Base-by-base conservation (phyloP, 2,329 filamentous ascomycete species). In the Ceratocystis lukuohia region DNA sequence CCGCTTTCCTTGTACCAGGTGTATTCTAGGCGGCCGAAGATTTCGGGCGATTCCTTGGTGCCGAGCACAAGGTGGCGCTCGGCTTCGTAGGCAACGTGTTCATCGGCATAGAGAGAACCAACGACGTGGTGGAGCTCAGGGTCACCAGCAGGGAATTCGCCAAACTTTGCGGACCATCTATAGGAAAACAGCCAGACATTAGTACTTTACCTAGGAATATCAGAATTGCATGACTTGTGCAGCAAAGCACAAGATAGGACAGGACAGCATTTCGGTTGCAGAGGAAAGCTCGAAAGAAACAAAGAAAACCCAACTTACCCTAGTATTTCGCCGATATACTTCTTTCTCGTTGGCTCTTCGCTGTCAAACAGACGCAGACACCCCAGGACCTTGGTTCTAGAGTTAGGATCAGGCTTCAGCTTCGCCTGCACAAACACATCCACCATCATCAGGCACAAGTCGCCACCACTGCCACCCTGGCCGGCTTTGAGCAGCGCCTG, bases 41-140 rank as follows among this genome's bases (percentile, higher is more conserved):
- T 81, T 71, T 91, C 86, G 46, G 92, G 83, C 0, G 91, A 96
- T 75, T 96, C 91, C 71, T 88, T 88, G 8, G 91, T 97, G 68
- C 94, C 95, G 48, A 96, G 81, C 62, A 92, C 76, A 66, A 99
- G 81, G 76, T 99, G 94, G 71, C 86, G 84, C 76, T 99, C 95
- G 15, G 95, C 94, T 68, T 96, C 92, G 79, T 96, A 96, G 30
- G 88, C 84, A 69, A 96, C 91, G 75, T 92, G 88, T 71, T 96
- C 93, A 73, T 95, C 88, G n/a, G 92, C 93, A 74, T 91, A 96
- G 56, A 96, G 79, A 41, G 85, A 86, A 63, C 94, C 94, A 45
- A 87, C 87, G 56, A 96, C 91, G 77, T 97, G 92, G 76, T 99
- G 94, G 66, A 99, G 80, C 72, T 97, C 94, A 2, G 93, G 88